Evolutionary conservation across 2,329 filamentous ascomycete species (phyloP).

Genomic region (Penicillium verrucosum): DNA sequence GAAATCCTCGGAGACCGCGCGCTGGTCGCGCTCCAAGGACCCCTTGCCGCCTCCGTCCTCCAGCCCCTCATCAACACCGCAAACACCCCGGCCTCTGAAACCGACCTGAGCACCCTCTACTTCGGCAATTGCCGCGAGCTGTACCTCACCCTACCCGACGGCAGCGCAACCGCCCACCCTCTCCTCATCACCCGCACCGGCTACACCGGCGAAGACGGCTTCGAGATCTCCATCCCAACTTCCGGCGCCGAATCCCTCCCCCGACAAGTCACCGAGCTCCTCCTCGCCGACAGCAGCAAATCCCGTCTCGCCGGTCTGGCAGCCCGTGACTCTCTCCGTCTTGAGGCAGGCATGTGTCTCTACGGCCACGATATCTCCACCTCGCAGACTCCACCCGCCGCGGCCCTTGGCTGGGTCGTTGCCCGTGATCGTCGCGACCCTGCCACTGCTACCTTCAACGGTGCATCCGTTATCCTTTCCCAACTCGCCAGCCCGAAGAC

Average conservation of each 20-base stretch:
- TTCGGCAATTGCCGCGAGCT: conserved; percentile 75
- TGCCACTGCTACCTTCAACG: conserved; percentile 70
- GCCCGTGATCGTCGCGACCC: conserved; percentile 68
- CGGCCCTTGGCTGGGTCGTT: conserved; percentile 73
- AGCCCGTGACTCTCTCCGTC: conserved; percentile 82
- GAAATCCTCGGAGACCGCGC: conserved; percentile 69
- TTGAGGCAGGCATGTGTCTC: conserved; percentile 98
- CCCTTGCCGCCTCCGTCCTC: conserved; percentile 68
- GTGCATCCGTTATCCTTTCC: conserved; percentile 69
- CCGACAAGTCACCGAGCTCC: conserved; percentile 59
- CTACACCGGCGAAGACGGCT: conserved; percentile 97
- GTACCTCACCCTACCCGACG: conserved; percentile 58
- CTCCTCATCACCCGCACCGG: conserved; percentile 82
- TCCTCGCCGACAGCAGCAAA: conserved; percentile 63
- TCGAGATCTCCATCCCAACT: conserved; percentile 84
- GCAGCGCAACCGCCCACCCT: conserved; percentile 49
- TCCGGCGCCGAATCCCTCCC: conserved; percentile 53
- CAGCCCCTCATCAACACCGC: conserved; percentile 56
- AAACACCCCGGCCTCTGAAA: conserved; percentile 41
- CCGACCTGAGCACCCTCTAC: conserved; percentile 65
- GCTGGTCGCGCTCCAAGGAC: conserved; percentile 86
- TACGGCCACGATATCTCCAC: conserved; percentile 98
- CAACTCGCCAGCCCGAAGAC: conserved; percentile 64
- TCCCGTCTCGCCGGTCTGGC: conserved; percentile 83
- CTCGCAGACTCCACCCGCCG: conserved; percentile 65